Evolutionary conservation across 1,284 basidiomycete genomes (phyloP).

Genomic region (Pisolithus thermaeus): DNA sequence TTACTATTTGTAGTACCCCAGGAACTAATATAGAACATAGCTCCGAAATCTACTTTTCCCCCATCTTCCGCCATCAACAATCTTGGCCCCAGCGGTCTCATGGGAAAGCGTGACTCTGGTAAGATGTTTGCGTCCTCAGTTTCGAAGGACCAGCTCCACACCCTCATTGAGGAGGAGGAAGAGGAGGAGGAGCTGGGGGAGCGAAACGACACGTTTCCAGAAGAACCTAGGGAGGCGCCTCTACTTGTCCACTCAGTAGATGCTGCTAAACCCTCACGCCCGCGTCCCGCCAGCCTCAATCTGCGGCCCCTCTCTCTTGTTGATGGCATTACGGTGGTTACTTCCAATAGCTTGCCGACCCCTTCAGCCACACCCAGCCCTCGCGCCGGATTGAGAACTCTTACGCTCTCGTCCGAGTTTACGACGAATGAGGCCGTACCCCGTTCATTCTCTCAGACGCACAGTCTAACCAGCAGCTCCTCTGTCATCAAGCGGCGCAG

Average conservation of each 20-base stretch:
- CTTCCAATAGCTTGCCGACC: conserved; percentile 44
- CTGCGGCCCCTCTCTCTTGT: conserved; percentile 68
- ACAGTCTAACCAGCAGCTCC: conserved; percentile 9
- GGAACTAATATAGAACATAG: conserved; percentile 17
- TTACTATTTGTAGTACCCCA: conserved; percentile 4
- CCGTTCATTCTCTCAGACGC: conserved; percentile 7
- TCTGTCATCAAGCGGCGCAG: conserved; percentile 37
- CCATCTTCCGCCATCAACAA: conserved; percentile 36
- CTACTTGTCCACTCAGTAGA: conserved; percentile 6
- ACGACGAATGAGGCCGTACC: conserved; percentile 7
- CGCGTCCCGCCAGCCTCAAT: conserved; percentile 58
- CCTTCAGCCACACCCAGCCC: conserved; percentile 46
- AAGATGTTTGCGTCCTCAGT: conserved; percentile 58
- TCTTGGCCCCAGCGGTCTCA: conserved; percentile 34
- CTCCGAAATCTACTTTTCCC: conserved; percentile 51
- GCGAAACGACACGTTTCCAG: conserved; percentile 7
- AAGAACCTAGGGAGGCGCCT: conserved; percentile 9
- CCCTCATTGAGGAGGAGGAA: conserved; percentile 75
- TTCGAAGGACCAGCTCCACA: conserved; percentile 69
- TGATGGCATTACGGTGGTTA: conserved; percentile 38
- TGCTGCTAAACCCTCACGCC: conserved; percentile 36
- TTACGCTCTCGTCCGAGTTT: conserved; percentile 39
- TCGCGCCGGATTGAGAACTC: conserved; percentile 38
- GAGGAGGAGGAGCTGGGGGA: conserved; percentile 53
- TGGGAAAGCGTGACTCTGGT: conserved; percentile 69